Evolutionary conservation across 2,329 filamentous ascomycete genomes (phyloP).

Genomic region (Aphanoascus verrucosus): DNA sequence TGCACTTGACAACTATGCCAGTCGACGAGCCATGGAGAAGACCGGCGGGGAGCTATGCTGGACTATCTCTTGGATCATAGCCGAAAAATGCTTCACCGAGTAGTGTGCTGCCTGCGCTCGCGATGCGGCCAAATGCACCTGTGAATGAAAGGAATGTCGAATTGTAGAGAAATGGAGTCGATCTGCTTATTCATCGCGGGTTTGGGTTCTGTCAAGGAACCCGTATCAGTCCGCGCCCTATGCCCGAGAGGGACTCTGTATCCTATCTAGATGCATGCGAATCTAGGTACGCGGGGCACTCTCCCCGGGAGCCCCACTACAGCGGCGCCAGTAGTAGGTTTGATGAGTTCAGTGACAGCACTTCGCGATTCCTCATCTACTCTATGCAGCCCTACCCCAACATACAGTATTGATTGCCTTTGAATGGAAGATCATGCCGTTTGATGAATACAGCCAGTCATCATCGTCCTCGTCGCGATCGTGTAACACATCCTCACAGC

Average conservation of each 20-base stretch:
- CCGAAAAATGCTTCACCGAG: conserved; percentile 20
- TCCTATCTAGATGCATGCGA: not conserved
- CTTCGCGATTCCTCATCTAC: too few relatives aligned
- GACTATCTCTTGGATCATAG: conserved; percentile 30
- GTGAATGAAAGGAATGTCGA: not conserved
- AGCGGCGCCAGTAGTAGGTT: too few relatives aligned
- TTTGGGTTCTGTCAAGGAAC: not conserved
- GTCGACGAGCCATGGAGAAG: conserved; percentile 37
- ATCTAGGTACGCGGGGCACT: too few relatives aligned
- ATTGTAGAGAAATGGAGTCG: too few relatives aligned
- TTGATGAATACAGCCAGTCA: too few relatives aligned
- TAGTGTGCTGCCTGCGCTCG: not conserved
- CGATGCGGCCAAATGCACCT: not conserved
- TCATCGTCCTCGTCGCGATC: too few relatives aligned
- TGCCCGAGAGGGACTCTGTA: not conserved
- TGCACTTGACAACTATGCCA: conserved; percentile 26
- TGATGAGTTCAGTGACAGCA: too few relatives aligned
- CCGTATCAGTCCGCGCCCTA: not conserved
- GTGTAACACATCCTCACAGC: not conserved
- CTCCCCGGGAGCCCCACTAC: too few relatives aligned
- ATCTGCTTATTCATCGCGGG: too few relatives aligned
- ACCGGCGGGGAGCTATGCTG: conserved; percentile 30
- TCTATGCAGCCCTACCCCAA: too few relatives aligned
- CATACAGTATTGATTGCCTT: too few relatives aligned
- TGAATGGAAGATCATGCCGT: too few relatives aligned